These are phyloP conservation scores for Suillus bovinus DNA, from an alignment of 768 basidiomycete genomes.

Conservation along the genomic window DNA sequence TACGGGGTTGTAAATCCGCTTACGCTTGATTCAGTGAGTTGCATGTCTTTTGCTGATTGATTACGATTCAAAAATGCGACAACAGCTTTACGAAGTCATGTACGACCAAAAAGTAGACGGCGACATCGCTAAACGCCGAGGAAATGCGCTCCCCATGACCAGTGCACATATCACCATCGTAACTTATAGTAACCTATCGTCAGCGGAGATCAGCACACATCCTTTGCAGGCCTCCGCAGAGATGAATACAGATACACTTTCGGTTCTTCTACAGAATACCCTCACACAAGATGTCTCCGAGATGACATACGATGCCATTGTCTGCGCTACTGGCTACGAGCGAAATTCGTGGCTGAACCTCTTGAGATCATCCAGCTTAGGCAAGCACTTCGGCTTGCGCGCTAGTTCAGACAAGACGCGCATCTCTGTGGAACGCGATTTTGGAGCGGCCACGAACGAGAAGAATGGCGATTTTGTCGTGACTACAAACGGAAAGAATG, in stretches of 20 bases:
- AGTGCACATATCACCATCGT: constrained; percentile 38
- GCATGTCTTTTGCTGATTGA: not conserved
- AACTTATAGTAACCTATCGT: constrained; percentile 38
- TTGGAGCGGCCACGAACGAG: not conserved
- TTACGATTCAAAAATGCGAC: constrained; percentile 1
- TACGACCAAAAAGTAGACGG: constrained; percentile 52
- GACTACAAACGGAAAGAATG: not conserved
- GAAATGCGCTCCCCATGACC: constrained; percentile 10
- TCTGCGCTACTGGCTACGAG: constrained; percentile 58
- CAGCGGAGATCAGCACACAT: constrained; percentile 26
- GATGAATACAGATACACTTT: constrained; percentile 11
- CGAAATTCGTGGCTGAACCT: constrained; percentile 47
- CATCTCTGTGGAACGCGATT: constrained; percentile 15
- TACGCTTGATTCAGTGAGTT: constrained; percentile 43
- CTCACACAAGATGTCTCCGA: constrained; percentile 34
- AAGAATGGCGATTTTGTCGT: not conserved
- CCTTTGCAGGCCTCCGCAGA: constrained; percentile 4
- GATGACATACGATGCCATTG: constrained; percentile 44
- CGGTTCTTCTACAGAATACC: constrained; percentile 38
- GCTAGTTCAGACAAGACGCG: constrained; percentile 6
- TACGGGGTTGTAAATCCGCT: constrained; percentile 54
- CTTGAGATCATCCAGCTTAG: constrained; percentile 40
- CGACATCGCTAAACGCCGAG: constrained; percentile 38
- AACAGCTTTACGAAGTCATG: constrained; percentile 48
- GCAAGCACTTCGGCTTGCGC: constrained; percentile 37